These are phyloP conservation scores for Syzygium jambos DNA, from an alignment of 345 rosid species.

Conservation along the genomic window DNA sequence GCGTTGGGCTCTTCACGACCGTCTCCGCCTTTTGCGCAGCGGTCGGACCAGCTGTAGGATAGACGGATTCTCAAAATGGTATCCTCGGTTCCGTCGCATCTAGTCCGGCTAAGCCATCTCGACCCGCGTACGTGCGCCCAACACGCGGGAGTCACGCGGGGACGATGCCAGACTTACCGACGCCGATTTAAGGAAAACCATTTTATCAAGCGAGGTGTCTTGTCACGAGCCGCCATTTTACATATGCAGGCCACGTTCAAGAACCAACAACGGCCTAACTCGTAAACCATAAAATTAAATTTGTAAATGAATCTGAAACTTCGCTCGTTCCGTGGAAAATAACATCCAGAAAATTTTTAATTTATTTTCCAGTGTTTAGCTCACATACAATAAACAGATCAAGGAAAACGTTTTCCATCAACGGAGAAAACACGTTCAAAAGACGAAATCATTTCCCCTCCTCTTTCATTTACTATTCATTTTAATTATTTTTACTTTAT, in stretches of 20 bases:
- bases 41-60: not conserved
- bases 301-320: too few species aligned
- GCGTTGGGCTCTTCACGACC: not conserved
- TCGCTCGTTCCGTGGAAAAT: too few species aligned
- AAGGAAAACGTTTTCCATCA: too few species aligned
- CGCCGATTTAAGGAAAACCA: accelerated
- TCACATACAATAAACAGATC: too few species aligned
- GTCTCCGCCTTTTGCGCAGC: not conserved
- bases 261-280: not conserved
- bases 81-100: not conserved
- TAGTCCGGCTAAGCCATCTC: not conserved
- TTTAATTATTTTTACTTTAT: too few species aligned
- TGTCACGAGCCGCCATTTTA: accelerated
- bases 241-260: not conserved
- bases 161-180: not conserved
- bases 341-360: too few species aligned
- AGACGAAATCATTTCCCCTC: too few species aligned
- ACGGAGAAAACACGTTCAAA: too few species aligned
- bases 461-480: too few species aligned
- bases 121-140: not conserved
- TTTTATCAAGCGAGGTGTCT: not conserved
- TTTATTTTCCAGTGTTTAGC: too few species aligned
- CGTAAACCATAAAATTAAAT: not conserved
- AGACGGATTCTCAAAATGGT: not conserved
- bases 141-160: not conserved